Conservation (phyloP, 192 early-diverging fungal genomes). For the Entomortierella beljakovae region DNA sequence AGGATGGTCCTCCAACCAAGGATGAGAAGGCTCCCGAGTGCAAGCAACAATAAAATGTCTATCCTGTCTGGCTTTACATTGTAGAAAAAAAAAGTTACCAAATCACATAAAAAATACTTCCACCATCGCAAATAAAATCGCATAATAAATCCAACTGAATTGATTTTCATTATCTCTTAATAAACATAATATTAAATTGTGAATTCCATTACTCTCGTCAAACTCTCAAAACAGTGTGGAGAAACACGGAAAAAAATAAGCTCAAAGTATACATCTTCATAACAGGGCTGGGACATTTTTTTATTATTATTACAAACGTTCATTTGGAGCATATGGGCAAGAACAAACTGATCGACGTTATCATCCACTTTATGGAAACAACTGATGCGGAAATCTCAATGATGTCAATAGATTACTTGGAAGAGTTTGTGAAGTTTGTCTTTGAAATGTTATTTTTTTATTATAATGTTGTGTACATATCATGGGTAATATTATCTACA, state of each 20-base stretch:
- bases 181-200: too few species aligned
- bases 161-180: too few species aligned
- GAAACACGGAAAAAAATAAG: too few species aligned
- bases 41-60: constrained; percentile 55
- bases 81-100: neutral
- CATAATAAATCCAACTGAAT: too few species aligned
- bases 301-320: neutral
- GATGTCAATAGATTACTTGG: neutral
- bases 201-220: too few species aligned
- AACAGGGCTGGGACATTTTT: constrained; percentile 4
- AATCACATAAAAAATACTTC: too few species aligned
- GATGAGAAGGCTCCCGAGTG: constrained; percentile 70
- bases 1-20: constrained; percentile 64
- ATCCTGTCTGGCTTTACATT: neutral
- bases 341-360: constrained; percentile 5
- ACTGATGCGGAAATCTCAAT: neutral
- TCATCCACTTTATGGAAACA: constrained; percentile 1
- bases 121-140: too few species aligned
- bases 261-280: neutral
- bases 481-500: constrained; percentile 18
- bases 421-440: neutral
- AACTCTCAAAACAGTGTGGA: too few species aligned
- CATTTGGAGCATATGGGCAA: constrained; percentile 7
- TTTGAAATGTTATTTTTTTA: neutral
- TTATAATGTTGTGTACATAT: neutral